phyloP scores from a whole-genome alignment of 768 basidiomycete species.

The Mycena epipterygia region DNA sequence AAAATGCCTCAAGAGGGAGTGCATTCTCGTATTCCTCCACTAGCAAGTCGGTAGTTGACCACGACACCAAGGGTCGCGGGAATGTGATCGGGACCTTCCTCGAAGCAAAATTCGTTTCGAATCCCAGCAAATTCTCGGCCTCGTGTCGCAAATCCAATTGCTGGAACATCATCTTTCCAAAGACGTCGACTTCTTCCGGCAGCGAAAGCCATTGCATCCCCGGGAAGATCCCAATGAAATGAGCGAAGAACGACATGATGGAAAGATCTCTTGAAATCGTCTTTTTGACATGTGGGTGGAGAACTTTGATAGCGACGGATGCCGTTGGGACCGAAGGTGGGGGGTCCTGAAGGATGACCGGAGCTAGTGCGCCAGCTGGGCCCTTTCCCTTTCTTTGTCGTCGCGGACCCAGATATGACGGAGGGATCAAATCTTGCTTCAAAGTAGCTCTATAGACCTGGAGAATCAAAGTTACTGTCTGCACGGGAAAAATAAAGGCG shows the following conservation, averaged over 20 bases:
- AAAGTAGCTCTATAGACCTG: slow-evolving; percentile 93
- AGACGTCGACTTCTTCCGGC: slow-evolving; percentile 94
- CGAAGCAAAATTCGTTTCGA: slow-evolving; percentile 88
- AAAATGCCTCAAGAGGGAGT: slow-evolving; percentile 87
- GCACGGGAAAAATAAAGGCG: neutral
- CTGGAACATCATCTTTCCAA: slow-evolving; percentile 96
- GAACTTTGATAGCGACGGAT: slow-evolving; percentile 94
- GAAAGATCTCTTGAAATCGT: slow-evolving; percentile 90
- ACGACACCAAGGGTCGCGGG: slow-evolving; percentile 86
- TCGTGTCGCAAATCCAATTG: slow-evolving; percentile 94
- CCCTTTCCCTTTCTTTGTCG: slow-evolving; percentile 66
- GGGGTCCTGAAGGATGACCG: slow-evolving; percentile 73
- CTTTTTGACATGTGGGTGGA: slow-evolving; percentile 89
- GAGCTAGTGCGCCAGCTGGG: slow-evolving; percentile 60
- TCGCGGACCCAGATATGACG: slow-evolving; percentile 85
- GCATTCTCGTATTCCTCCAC: slow-evolving; percentile 97
- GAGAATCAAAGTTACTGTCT: neutral
- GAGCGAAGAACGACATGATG: slow-evolving; percentile 96
- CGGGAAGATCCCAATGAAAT: slow-evolving; percentile 81
- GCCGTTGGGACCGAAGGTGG: slow-evolving; percentile 84
- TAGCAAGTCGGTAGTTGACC: slow-evolving; percentile 86
- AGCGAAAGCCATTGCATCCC: slow-evolving; percentile 98
- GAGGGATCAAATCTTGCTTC: slow-evolving; percentile 86
- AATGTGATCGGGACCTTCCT: slow-evolving; percentile 89
- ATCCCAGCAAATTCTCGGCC: slow-evolving; percentile 86